Conservation (phyloP, 192 early-diverging fungal genomes). For the Entomortierella chlamydospora region DNA sequence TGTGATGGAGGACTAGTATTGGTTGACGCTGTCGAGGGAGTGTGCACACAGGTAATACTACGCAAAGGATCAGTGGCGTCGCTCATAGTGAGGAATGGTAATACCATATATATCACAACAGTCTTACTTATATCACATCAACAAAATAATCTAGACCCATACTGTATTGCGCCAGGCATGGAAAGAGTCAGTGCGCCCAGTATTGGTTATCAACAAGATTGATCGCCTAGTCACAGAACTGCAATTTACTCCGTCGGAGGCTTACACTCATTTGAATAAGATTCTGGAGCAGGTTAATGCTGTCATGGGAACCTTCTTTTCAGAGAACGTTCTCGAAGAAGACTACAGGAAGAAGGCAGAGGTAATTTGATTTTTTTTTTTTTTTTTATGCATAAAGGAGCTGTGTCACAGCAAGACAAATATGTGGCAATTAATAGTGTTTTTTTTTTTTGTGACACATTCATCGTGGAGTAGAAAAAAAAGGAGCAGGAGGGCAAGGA, state of each 20-base stretch:
- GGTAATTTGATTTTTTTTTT: conserved; percentile 16
- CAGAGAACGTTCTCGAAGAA: conserved; percentile 89
- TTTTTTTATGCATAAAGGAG: too few species aligned
- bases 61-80: not conserved
- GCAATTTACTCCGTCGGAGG: conserved; percentile 91
- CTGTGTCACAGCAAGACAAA: too few species aligned
- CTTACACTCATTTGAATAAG: conserved; percentile 91
- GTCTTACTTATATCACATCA: not conserved
- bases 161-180: conserved; percentile 96
- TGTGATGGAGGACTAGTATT: conserved; percentile 96
- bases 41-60: conserved; percentile 98
- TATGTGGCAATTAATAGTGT: too few species aligned
- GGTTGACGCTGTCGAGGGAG: conserved; percentile 98
- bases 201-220: conserved; percentile 99
- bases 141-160: conserved; percentile 74
- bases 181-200: conserved; percentile 88
- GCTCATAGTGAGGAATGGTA: too few species aligned
- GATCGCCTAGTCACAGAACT: conserved; percentile 95
- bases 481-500: conserved; percentile 51
- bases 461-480: conserved; percentile 38
- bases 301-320: conserved; percentile 93
- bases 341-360: conserved; percentile 69
- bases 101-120: too few species aligned
- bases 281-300: conserved; percentile 98
- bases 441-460: not conserved